phyloP scores from a whole-genome alignment of 768 basidiomycete genomes.

The Infundibulicybe gibba region DNA sequence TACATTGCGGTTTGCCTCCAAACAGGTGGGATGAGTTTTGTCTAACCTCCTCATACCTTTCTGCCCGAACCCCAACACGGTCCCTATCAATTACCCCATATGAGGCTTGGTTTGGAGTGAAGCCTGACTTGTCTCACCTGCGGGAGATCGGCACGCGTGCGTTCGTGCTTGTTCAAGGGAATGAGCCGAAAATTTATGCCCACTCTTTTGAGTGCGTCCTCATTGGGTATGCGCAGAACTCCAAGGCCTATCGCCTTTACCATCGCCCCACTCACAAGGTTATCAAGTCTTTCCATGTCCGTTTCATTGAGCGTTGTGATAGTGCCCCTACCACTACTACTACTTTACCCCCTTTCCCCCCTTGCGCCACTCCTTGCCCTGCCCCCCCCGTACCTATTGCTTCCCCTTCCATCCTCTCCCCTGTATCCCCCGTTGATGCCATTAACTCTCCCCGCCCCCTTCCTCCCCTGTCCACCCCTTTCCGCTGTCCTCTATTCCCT shows the following conservation, averaged over 20 bases:
- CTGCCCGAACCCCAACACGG: constrained; percentile 9
- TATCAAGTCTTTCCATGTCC: constrained; percentile 19
- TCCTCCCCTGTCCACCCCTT: too few relatives aligned
- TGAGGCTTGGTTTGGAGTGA: constrained; percentile 12
- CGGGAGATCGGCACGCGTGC: constrained; percentile 27
- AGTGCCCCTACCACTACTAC: too few relatives aligned
- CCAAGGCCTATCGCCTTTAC: constrained; percentile 30
- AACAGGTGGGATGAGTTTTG: constrained; percentile 26
- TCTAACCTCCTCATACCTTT: constrained; percentile 19
- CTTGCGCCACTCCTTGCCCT: too few relatives aligned
- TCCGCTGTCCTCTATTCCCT: too few relatives aligned
- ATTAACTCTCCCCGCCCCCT: too few relatives aligned
- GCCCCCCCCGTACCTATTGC: too few relatives aligned
- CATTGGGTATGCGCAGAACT: constrained; percentile 28
- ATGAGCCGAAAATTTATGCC: constrained; percentile 21
- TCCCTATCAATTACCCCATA: too few relatives aligned
- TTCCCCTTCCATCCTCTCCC: too few relatives aligned
- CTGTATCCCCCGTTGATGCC: too few relatives aligned
- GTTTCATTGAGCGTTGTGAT: constrained; percentile 19
- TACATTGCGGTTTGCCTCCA: constrained; percentile 14
- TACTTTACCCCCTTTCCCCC: neutral
- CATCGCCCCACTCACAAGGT: constrained; percentile 13
- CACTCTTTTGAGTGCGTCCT: constrained; percentile 28
- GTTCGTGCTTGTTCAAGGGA: constrained; percentile 27
- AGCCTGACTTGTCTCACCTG: constrained; percentile 24